Evolutionary conservation across 2,329 filamentous ascomycete genomes (phyloP), one percentile per base, ranked within the genome.

Genomic region (Neonectria magnoliae): DNA sequence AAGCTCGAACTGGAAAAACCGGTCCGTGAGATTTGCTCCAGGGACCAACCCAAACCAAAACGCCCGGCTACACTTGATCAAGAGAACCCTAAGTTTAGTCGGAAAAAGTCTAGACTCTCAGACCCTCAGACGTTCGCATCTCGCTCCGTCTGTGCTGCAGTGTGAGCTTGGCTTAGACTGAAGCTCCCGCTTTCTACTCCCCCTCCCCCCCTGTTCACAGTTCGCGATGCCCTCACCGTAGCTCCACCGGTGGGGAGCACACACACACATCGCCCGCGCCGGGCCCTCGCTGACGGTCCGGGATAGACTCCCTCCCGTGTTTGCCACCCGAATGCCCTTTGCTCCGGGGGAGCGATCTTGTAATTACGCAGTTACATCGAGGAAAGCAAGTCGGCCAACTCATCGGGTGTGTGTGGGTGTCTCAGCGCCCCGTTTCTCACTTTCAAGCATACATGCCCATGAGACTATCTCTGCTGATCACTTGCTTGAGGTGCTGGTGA

Each of bases 401-500:
- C 5, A 1, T 38, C 27, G 25, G 25, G 25, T 5, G 25, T 25
- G 25, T 25, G n/a, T n/a, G n/a, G n/a, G n/a, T 52, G 50, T 52
- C 29, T 52, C 29, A 22, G 31, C 36, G 36, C 36, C 22, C 50
- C 31, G 48, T 20, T 38, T 18, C 9, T 18, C n/a, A 29, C 13
- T 18, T 42, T n/a, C 36, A 38, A 38, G 36, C 36, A 25, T 25
- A 25, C 25, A 25, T 25, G 25, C 25, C 5, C 25, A 6, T 25
- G 25, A 25, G 25, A 25, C 25, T 25, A 25, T 25, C 25, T 25
- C 45, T 36, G 33, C 33, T 5, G 33, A 33, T 41, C 48, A 25
- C 50, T 10, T 54, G 57, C 50, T 54, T 48, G 57, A 50, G 31
- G 29, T 42, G 41, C 50, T 48, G 42, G 29, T 50, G 57, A 54